Base-by-base conservation (phyloP, 306 rosid species). In the Fragaria vesca region DNA sequence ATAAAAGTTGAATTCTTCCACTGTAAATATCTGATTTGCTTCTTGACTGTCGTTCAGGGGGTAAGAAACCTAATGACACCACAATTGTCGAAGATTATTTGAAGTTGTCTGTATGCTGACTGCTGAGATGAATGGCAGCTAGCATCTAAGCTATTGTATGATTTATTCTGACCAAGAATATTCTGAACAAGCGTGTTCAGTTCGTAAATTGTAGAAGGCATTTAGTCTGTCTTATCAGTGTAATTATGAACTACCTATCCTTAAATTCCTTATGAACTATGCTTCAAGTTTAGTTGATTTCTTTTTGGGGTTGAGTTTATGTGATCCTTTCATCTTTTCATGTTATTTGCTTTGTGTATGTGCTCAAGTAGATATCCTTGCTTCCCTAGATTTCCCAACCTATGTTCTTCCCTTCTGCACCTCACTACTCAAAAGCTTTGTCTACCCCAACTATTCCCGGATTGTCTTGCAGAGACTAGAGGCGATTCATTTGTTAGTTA, bases 11-110 rank as follows among this genome's bases (percentile, higher is more conserved):
- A 5, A 38, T 38, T 15, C 17, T 66, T 61, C 38, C 16, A 11
- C 66, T 2, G 4, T 26, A 58, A 21, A 4, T 51, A 82, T 78
- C 72, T 80, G 36, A 83, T 83, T 68, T 78, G 71, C 66, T 78
- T 87, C 26, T 62, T 84, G 69, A 68, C 67, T 85, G 67, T 40
- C 80, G 83, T 84, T 66, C 90, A 92, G 97, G 92, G 88, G 51
- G 90, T 90, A 50, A 83, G 93, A 68, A 85, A 89, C 86, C 32
- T 28, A 85, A 73, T 77, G 71, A 5, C 73, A 47, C 65, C 73
- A 76, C 69, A 46, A 69, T 55, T 51, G 45, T 69, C 80, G 26
- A 65, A 54, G 80, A 85, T 54, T 10, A 15, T 70, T 55, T 46
- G 69, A 67, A 79, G 83, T 69, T 69, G 73, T 78, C 67, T 50